A percentile compares a stretch with the other conserved stretches of the same genome.
Conservation (phyloP, 306 rosid species). For the Parietaria judaica region DNA sequence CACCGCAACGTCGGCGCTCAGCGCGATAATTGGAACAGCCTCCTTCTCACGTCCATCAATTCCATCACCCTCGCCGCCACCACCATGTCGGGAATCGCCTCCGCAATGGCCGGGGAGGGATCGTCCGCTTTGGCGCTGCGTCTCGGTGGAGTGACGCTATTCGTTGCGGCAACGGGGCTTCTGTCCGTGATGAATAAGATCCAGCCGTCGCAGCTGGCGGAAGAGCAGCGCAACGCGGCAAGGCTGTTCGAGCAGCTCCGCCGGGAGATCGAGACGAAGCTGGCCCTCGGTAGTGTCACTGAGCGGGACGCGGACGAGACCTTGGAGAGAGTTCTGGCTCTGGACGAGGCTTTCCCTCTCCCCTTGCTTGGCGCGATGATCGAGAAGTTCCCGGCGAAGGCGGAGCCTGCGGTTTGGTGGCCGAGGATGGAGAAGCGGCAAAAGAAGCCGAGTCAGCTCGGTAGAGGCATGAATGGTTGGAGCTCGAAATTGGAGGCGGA, state of each 20-base stretch:
- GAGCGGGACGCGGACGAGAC: constrained; percentile 35
- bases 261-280: constrained; percentile 32
- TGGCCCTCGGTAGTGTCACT: constrained; percentile 18
- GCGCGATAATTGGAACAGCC: constrained; percentile 75
- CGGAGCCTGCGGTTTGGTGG: constrained; percentile 81
- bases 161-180: constrained; percentile 49
- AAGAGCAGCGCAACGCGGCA: constrained; percentile 57
- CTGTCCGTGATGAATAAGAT: constrained; percentile 56
- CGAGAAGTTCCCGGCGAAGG: constrained; percentile 52
- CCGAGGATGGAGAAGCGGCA: constrained; percentile 28
- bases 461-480: constrained; percentile 49
- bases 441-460: not conserved
- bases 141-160: constrained; percentile 56
- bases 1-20: constrained; percentile 63
- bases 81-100: constrained; percentile 54
- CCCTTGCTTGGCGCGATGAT: constrained; percentile 69
- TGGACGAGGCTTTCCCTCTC: constrained; percentile 77
- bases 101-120: constrained; percentile 8
- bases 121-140: constrained; percentile 43
- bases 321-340: constrained; percentile 61
- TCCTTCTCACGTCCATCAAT: constrained; percentile 46
- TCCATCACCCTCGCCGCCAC: constrained; percentile 65
- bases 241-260: constrained; percentile 71
- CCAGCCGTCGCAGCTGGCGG: constrained; percentile 82
- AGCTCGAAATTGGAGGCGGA: constrained; percentile 44